Conservation (phyloP, 139 green algal genomes). For the Mesotaenium endlicherianum region DNA sequence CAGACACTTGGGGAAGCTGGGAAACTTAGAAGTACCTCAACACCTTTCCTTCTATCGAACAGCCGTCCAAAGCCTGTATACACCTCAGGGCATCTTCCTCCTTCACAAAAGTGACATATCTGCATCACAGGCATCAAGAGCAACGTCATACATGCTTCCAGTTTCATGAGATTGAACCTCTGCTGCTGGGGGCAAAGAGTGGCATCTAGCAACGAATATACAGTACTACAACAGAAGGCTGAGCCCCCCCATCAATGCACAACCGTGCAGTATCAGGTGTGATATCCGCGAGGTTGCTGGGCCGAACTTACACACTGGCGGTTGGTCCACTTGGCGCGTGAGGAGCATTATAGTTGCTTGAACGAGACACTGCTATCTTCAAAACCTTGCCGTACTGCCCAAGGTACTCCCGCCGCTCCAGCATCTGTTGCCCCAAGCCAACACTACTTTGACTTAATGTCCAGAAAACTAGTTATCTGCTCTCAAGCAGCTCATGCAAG, state of each 20-base stretch:
- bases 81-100: constrained; percentile 77
- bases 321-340: constrained; percentile 8
- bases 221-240: too few relatives aligned
- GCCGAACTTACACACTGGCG: constrained; percentile 46
- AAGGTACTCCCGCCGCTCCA: constrained; percentile 72
- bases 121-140: constrained; percentile 66
- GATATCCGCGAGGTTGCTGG: too few relatives aligned
- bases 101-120: constrained; percentile 80
- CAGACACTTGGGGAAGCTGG: not conserved
- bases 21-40: constrained; percentile 48
- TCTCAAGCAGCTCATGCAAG: too few relatives aligned
- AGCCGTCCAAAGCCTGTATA: constrained; percentile 77
- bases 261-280: too few relatives aligned
- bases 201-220: too few relatives aligned
- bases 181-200: too few relatives aligned
- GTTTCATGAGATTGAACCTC: too few relatives aligned
- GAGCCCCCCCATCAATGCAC: too few relatives aligned
- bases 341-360: constrained; percentile 14
- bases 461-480: too few relatives aligned
- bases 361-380: constrained; percentile 76
- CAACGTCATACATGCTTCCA: too few relatives aligned
- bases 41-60: constrained; percentile 60
- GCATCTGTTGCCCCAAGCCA: constrained; percentile 42
- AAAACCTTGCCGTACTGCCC: constrained; percentile 77
- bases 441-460: too few relatives aligned